Evolutionary conservation across 164 flowering plant genomes (phyloP), one percentile per base, ranked within the genome.

Genomic region (Pachysandra terminalis): DNA sequence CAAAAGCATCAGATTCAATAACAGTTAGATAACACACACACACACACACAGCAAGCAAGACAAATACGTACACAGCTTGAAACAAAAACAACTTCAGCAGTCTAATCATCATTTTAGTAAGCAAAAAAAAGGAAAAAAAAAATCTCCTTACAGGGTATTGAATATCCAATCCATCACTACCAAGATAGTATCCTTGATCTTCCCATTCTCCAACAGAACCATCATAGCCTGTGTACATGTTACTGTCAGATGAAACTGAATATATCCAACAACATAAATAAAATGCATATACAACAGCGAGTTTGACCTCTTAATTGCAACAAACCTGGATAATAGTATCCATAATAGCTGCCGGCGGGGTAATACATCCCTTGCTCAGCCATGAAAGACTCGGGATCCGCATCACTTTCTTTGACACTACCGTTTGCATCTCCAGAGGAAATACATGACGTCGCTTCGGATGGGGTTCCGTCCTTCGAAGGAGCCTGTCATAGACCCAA

Each of bases 251-350:
- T 14, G 64, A 32, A 48, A n/a, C 51, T 37, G 61, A 59, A 22
- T 17, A 35, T 41, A 32, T 23, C 14, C n/a, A 35, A 55, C 14
- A 23, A 21, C 9, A 35, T 45, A 1, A 2, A 28, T 32, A 32
- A 22, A 28, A 19, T 5, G 32, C 57, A 56, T 52, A 56, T 53
- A 66, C 15, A 55, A 70, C 21, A 19, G 37, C 13, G 13, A 17
- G 26, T 27, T 45, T 40, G 49, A 54, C 49, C 14, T 35, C 22
- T 22, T 10, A 14, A 56, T 53, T 28, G 8, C 28, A 40, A 58
- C 78, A 59, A 48, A 84, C 90, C 88, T 75, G 86, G 84, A 77
- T 75, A 84, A 61, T 81, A 81, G 75, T 81, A 81, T 26, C 87
- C 84, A 75, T 79, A 78, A 71, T 79, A 82, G 69, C 65, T 64